These are phyloP conservation scores for Penicillium sp. DNA, from an alignment of 2,329 filamentous ascomycete species.

Conservation along the genomic window DNA sequence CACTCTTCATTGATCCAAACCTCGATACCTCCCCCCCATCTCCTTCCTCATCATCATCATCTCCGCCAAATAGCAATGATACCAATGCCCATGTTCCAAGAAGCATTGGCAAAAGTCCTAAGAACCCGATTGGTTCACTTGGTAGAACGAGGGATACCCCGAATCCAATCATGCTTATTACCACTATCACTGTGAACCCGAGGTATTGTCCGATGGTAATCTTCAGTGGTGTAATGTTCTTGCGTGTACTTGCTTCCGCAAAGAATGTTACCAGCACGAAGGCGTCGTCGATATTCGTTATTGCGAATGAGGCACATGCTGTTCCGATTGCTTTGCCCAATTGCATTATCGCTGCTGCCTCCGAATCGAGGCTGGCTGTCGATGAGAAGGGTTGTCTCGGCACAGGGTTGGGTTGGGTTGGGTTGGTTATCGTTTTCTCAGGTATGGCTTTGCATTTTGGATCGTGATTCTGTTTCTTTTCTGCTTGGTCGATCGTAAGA, in stretches of 20 bases:
- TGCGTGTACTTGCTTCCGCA: not conserved
- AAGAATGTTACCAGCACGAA: constrained; percentile 9
- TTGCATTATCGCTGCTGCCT: constrained; percentile 3
- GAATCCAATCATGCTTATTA: constrained; percentile 6
- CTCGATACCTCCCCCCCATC: not conserved
- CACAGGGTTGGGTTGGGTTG: too few relatives aligned
- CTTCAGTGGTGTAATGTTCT: not conserved
- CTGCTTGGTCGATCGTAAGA: too few relatives aligned
- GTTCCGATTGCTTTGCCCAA: constrained; percentile 11
- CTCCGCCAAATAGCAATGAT: not conserved
- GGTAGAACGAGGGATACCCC: constrained; percentile 4
- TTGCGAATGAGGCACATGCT: constrained; percentile 7
- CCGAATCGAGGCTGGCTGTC: too few relatives aligned
- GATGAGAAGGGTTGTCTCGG: too few relatives aligned
- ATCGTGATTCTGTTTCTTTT: too few relatives aligned
- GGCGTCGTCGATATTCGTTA: constrained; percentile 10
- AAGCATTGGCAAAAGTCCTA: constrained; percentile 3
- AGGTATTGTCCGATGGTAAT: constrained; percentile 9
- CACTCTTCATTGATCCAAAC: not conserved
- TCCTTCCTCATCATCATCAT: not conserved
- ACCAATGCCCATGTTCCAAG: constrained; percentile 3
- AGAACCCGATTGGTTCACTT: constrained; percentile 5
- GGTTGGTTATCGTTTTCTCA: too few relatives aligned
- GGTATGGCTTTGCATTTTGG: too few relatives aligned
- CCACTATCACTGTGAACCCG: constrained; percentile 5